Evolutionary conservation across 2,329 filamentous ascomycete species (phyloP), one percentile per base, ranked within the genome.

Genomic region (Trichoderma atroviride): DNA sequence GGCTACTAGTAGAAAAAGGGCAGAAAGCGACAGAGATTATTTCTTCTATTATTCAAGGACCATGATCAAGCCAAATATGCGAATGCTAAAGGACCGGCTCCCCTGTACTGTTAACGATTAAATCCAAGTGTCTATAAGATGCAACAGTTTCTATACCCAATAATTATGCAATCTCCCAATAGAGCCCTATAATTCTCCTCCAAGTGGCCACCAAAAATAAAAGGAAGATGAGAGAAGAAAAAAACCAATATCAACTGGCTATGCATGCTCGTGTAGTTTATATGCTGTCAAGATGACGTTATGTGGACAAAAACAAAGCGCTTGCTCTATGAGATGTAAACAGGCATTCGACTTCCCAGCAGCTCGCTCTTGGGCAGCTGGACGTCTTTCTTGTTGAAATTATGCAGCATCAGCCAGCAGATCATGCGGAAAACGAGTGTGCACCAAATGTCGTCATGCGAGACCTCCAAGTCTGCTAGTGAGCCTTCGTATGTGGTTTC

Each of bases 401-500:
- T 85, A 73, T 88, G 86, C 70, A 88, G 76, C 77, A 85, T 80
- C 64, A 88, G 76, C 87, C 86, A 88, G 74, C 85, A 87, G 29
- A 88, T 79, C 86, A 88, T 88, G 31, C 86, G 78, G 71, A 88
- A 85, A 4, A 87, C 80, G 22, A 88, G 76, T 9, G 83, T 83
- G 72, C 84, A 85, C 86, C 86, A 88, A n/a, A 87, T 81, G 9
- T 82, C 79, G 55, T 81, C 79, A 55, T 79, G 76, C n/a, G 75
- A 75, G 14, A 75, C 76, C 5, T 71, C 66, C 61, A 76, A 69
- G 2, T 73, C 67, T 10, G 74, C 73, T 47, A 79, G 72, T 13
- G 73, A 62, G 10, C 63, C 57, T 22, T 47, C 40, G 16, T 22
- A 16, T 5, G n/a, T 27, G 5, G 7, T 29, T 27, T 67, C 55